These are phyloP conservation scores for Theobroma grandiflorum DNA, from an alignment of 441 rosid species.

Conservation along the genomic window DNA sequence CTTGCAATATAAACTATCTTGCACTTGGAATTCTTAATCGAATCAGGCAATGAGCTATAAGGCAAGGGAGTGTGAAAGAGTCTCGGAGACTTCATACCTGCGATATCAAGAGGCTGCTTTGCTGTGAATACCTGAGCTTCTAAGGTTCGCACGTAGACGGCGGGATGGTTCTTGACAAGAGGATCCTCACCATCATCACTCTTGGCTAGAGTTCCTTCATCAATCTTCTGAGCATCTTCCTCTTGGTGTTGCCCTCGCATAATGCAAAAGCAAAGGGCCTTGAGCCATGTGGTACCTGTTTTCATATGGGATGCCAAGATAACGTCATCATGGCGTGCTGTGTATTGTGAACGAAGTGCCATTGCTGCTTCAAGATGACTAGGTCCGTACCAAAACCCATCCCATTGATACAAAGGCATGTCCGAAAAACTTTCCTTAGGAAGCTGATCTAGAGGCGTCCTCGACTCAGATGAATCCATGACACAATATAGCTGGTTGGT, in stretches of 20 bases:
- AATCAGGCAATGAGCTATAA: conserved; percentile 45
- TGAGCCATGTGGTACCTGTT: conserved; percentile 79
- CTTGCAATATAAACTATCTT: conserved; percentile 68
- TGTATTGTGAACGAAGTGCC: conserved; percentile 38
- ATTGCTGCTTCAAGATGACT: conserved; percentile 25
- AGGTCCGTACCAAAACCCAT: conserved; percentile 32
- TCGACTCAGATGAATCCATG: conserved; percentile 21
- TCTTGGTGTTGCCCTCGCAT: neutral
- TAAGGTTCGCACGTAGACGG: conserved; percentile 62
- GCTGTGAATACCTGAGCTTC: conserved; percentile 47
- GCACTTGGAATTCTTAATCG: conserved; percentile 47
- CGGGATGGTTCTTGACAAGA: conserved; percentile 43
- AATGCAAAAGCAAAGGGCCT: conserved; percentile 46
- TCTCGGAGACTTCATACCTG: conserved; percentile 49
- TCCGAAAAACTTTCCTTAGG: conserved; percentile 23
- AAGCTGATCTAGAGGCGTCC: conserved; percentile 14
- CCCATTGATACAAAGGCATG: conserved; percentile 27
- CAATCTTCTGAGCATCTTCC: neutral
- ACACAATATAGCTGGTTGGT: no score
- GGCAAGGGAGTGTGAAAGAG: conserved; percentile 65
- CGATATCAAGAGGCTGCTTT: conserved; percentile 41
- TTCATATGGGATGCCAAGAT: conserved; percentile 66
- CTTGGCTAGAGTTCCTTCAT: neutral
- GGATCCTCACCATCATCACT: neutral
- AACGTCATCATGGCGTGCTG: conserved; percentile 50